A percentile compares a stretch with the other conserved stretches of the same genome.
These are phyloP conservation scores for Lactarius hatsudake DNA, from an alignment of 768 basidiomycete genomes.

Conservation along the genomic window DNA sequence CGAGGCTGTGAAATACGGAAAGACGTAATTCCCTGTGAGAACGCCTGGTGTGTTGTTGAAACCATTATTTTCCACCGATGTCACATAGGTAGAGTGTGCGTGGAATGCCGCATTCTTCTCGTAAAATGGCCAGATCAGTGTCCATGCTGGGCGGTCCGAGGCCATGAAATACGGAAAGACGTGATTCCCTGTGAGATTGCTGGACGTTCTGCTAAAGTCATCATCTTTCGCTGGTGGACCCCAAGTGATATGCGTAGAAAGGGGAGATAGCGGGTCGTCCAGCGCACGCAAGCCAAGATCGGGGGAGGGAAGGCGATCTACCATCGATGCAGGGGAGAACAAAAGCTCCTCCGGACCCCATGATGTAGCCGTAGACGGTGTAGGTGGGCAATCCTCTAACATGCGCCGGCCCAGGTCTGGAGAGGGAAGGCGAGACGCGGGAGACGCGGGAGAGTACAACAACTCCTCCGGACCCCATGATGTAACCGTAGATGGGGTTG, in stretches of 20 bases:
- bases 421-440: slow-evolving; percentile 24
- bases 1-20: slow-evolving; percentile 9
- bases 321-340: not conserved
- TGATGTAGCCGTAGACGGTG: slow-evolving; percentile 47
- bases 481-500: slow-evolving; percentile 29
- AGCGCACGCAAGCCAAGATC: not conserved
- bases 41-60: too few species aligned
- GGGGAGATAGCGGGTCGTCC: slow-evolving; percentile 32
- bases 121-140: slow-evolving; percentile 27
- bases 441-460: slow-evolving; percentile 22
- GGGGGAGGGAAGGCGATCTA: not conserved
- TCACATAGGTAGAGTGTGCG: not conserved
- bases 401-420: slow-evolving; percentile 46
- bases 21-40: not conserved
- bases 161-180: slow-evolving; percentile 14
- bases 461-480: slow-evolving; percentile 27
- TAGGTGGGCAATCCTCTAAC: slow-evolving; percentile 51
- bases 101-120: not conserved
- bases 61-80: not conserved
- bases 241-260: not conserved
- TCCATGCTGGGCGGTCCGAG: slow-evolving; percentile 12
- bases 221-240: not conserved
- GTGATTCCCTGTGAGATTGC: not conserved
- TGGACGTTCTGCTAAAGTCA: not conserved
- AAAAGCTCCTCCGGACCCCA: slow-evolving; percentile 40